Evolutionary conservation across 306 rosid species (phyloP), one percentile per base, ranked within the genome.

Genomic region (Casuarina glauca): DNA sequence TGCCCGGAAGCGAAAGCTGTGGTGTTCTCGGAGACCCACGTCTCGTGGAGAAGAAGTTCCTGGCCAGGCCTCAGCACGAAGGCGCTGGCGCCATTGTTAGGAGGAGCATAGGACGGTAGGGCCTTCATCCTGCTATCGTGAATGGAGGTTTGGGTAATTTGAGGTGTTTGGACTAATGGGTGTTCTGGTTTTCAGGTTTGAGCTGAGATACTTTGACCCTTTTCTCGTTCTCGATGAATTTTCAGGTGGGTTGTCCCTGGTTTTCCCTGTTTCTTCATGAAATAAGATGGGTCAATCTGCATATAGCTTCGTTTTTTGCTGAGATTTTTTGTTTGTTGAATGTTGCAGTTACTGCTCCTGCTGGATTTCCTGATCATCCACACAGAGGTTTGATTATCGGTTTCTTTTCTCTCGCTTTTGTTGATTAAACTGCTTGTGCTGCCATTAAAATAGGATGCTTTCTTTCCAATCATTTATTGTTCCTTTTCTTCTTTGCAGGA

Each of bases 301-400:
- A 0, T 48, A 9, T 46, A 17, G 8, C 64, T 5, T 36, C n/a
- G 52, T 13, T 63, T 70, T 62, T 20, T 20, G 62, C 67, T 82
- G 45, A 82, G 16, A 74, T 57, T 76, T 76, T 44, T 69, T 70
- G 20, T 69, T 12, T 81, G 10, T 66, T 66, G 55, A 63, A 67
- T 82, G 35, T 79, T 84, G 79, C 92, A 95, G 97, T 91, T 38
- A 73, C 97, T 73, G 93, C 97, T 85, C 99, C 99, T 46, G 96
- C 97, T 87, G 99, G 99, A 9, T 95, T 95, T 75, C 99, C 93
- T 42, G 99, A 95, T 86, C 99, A 95, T 86, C 97, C 99, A 78
- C 99, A 95, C 49, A 90, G 99, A 88, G 99, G 98, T 89, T 82
- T 83, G 81, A 11, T 32, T 45, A 49, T 58, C 63, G 6, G 17